Evolutionary conservation across 2,329 filamentous ascomycete species (phyloP).

Genomic region (Colletotrichum spinosum): DNA sequence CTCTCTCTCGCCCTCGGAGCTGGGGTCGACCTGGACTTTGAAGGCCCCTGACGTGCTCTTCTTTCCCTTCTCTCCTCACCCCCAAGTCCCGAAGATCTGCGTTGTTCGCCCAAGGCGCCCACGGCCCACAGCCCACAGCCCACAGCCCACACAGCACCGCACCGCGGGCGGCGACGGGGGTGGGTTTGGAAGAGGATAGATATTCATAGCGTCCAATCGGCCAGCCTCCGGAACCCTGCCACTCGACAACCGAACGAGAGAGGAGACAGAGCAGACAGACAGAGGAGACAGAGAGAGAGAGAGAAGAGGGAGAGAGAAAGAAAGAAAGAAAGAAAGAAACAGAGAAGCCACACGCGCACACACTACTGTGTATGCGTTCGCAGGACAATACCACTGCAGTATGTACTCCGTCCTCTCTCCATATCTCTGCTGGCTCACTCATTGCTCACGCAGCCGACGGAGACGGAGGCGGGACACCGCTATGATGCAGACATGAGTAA

Average conservation of each 20-base stretch:
- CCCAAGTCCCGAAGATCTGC: conserved; percentile 32
- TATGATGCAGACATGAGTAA: conserved; percentile 34
- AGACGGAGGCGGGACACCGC: conserved; percentile 20
- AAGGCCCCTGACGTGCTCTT: background rate
- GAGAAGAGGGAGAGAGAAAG: background rate
- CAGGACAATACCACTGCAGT: too few relatives aligned
- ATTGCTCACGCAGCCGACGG: background rate
- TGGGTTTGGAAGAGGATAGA: conserved; percentile 18
- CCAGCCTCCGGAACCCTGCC: conserved; percentile 36
- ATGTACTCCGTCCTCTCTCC: too few relatives aligned
- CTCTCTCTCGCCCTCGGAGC: too few relatives aligned
- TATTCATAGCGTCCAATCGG: conserved; percentile 37
- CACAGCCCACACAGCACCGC: too few relatives aligned
- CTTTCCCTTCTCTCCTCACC: conserved; percentile 1
- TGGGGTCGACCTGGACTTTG: too few relatives aligned
- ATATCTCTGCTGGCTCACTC: background rate
- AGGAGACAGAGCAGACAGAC: conserved; percentile 8
- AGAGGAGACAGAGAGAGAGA: conserved; percentile 1
- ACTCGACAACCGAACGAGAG: conserved; percentile 17
- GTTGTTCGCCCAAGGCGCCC: conserved; percentile 21
- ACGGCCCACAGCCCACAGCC: background rate
- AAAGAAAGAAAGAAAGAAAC: background rate
- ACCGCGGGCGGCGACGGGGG: background rate
- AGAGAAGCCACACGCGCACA: background rate
- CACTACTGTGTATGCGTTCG: too few relatives aligned